Percentiles rank a stretch among this genome's conserved stretches.
Evolutionary conservation across 257 asterid genomes (phyloP).

Genomic region (Jacaranda mimosifolia): DNA sequence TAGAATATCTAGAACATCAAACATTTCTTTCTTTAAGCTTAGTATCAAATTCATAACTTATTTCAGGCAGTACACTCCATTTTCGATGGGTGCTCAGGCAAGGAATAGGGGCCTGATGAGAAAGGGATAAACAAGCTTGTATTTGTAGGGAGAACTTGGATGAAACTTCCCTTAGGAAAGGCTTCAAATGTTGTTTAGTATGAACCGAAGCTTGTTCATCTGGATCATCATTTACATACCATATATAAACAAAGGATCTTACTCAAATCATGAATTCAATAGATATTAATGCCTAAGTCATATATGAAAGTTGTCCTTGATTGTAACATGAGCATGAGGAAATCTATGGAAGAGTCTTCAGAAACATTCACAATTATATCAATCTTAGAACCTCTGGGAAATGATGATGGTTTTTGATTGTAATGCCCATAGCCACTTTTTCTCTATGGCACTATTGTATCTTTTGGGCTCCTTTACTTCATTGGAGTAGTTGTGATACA

Average conservation of each 20-base stretch:
- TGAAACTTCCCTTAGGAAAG: slow-evolving; percentile 83
- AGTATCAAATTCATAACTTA: background rate
- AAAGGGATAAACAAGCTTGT: slow-evolving; percentile 89
- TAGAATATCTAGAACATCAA: background rate
- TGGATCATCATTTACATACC: background rate
- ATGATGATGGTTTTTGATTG: no score
- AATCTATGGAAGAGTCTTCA: background rate
- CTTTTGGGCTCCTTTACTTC: no score
- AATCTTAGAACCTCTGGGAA: background rate
- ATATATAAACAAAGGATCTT: background rate
- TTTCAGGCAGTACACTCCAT: slow-evolving; percentile 84
- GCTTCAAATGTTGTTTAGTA: slow-evolving; percentile 87
- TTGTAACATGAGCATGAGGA: background rate
- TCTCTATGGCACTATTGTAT: no score
- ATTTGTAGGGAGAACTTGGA: slow-evolving; percentile 89
- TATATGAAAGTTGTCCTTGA: no score
- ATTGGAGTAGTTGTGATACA: no score
- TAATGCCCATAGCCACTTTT: no score
- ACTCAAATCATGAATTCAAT: background rate
- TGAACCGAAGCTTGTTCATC: slow-evolving; percentile 37
- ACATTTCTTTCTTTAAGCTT: background rate
- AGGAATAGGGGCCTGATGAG: slow-evolving; percentile 82
- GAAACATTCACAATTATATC: background rate
- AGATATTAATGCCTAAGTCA: no score
- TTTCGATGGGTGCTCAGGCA: slow-evolving; percentile 92